A percentile compares a stretch with the other conserved stretches of the same genome.
These are phyloP conservation scores for Irpex sp. DNA, from an alignment of 1,284 basidiomycete genomes.

Conservation along the genomic window DNA sequence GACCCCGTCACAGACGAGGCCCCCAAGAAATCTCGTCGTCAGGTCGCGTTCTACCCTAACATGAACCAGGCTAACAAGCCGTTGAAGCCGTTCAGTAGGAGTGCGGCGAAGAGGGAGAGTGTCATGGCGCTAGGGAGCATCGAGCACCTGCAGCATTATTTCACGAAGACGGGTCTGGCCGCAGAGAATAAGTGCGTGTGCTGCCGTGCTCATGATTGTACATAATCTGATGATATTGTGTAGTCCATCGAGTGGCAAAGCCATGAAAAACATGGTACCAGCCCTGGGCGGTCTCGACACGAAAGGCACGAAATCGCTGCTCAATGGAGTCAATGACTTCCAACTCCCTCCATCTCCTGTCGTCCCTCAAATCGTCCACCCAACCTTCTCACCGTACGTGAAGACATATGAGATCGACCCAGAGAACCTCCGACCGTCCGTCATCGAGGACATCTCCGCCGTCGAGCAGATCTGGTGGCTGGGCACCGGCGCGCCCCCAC, in stretches of 20 bases:
- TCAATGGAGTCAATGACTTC: conserved; percentile 37
- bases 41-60: conserved; percentile 74
- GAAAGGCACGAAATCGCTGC: conserved; percentile 34
- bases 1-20: neutral
- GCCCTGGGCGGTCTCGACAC: conserved; percentile 59
- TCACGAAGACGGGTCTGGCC: conserved; percentile 77
- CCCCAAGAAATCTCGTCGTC: conserved; percentile 27
- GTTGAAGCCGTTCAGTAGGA: conserved; percentile 78
- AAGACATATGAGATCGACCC: conserved; percentile 70
- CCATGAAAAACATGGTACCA: conserved; percentile 62
- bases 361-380: conserved; percentile 43
- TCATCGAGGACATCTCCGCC: conserved; percentile 65
- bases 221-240: conserved; percentile 10
- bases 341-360: conserved; percentile 68
- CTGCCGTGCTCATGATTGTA: too few species aligned
- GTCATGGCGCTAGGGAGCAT: conserved; percentile 86
- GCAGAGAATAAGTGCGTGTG: conserved; percentile 74
- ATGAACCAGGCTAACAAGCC: conserved; percentile 66
- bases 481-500: conserved; percentile 20
- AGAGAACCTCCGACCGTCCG: conserved; percentile 64
- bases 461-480: conserved; percentile 56
- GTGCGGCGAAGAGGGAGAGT: conserved; percentile 81
- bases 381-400: conserved; percentile 46
- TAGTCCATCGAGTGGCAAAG: conserved; percentile 49
- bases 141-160: conserved; percentile 85